Evolutionary conservation across 2,329 filamentous ascomycete genomes (phyloP), one percentile per base, ranked within the genome.

Genomic region (Piedraia hortae): DNA sequence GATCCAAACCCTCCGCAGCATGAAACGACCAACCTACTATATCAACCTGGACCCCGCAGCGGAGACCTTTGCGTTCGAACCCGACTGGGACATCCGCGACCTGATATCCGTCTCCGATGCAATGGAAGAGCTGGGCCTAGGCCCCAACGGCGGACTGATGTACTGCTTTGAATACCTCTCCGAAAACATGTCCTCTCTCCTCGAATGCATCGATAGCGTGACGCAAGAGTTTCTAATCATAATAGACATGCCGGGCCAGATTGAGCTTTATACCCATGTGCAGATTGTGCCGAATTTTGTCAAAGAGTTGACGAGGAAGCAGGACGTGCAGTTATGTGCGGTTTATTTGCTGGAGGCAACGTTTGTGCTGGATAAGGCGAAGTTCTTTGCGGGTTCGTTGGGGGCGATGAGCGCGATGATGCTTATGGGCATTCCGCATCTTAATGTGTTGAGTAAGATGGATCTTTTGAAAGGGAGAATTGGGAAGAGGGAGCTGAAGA

Each of bases 351-450:
- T 97, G 31, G 85, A 97, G 46, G 75, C 77, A 7, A 91, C 80
- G 5, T 97, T 93, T 43, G 71, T 93, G 37, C 64, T 91, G 29
- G 85, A 97, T 48, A 69, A 77, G 28, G 74, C 85, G 39, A 97
- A 93, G 51, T 97, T 89, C 56, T 93, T 97, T 47, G 70, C 85
- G 0, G 85, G 85, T 7, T 90, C 85, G 0, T 54, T 97, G 28
- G 85, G 73, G 41, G 85, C 85, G 32, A 93, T 97, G 85, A 88
- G 74, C 38, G 80, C 85, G 31, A 97, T 97, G 85, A 65, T 97
- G 38, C 85, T 93, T 77, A 62, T 97, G 30, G 85, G 93, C 48
- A 65, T 93, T 31, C 85, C 85, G 4, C 85, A 97, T 42, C 65
- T 97, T 41, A 97, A 97, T 43, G 71, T 97, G 28, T 53, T 97